Evolutionary conservation across 768 basidiomycete genomes (phyloP).

Genomic region (Candolleomyces eurysporus): DNA sequence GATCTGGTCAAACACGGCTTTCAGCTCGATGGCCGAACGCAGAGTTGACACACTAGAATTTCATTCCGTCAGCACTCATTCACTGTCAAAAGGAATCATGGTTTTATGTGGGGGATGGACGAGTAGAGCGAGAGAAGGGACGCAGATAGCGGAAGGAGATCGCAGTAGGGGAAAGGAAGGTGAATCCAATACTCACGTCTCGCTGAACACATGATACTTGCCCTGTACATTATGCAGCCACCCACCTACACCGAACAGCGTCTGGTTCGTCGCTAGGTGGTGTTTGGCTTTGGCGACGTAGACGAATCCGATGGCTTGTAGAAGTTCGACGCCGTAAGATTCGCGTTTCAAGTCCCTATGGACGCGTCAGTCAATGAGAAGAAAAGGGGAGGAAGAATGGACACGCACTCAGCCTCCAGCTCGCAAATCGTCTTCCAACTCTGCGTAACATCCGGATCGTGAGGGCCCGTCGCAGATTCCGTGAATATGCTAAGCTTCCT

Average conservation of each 20-base stretch:
- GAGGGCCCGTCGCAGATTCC: constrained; percentile 71
- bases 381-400: neutral
- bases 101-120: too few species aligned
- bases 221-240: constrained; percentile 93
- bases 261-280: constrained; percentile 69
- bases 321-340: constrained; percentile 82
- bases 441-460: constrained; percentile 63
- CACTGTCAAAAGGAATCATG: too few species aligned
- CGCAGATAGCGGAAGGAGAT: too few species aligned
- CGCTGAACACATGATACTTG: constrained; percentile 91
- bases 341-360: constrained; percentile 77
- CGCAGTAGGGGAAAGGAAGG: neutral
- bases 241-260: constrained; percentile 81
- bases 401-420: constrained; percentile 76
- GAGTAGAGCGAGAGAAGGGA: too few species aligned
- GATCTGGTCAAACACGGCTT: constrained; percentile 88
- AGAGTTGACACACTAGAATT: constrained; percentile 71
- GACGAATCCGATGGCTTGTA: constrained; percentile 85
- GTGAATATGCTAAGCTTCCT: constrained; percentile 86
- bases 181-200: constrained; percentile 61
- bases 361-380: neutral
- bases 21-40: constrained; percentile 84
- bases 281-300: constrained; percentile 84
- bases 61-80: too few species aligned
- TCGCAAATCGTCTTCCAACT: constrained; percentile 79